Conservation (phyloP, 2,329 filamentous ascomycete genomes). For the Hypoxylon rubiginosum region DNA sequence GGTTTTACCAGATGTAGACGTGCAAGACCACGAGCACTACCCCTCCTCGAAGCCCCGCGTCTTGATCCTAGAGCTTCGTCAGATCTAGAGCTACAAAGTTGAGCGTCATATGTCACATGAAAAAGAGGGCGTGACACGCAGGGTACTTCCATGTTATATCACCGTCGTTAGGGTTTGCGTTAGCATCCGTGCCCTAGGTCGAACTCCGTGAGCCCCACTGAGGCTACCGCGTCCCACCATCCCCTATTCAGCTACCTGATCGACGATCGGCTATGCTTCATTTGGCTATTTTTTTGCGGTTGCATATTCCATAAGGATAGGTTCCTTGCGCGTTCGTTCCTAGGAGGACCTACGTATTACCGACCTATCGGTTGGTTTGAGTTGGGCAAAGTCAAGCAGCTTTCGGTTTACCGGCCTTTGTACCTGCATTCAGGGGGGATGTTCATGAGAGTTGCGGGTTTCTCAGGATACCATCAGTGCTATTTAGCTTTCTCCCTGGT, state of each 20-base stretch:
- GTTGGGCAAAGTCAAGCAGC: slow-evolving; percentile 1
- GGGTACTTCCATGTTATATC: slow-evolving; percentile 25
- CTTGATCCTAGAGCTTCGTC: neutral
- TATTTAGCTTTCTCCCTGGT: too few relatives aligned
- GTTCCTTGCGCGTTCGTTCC: neutral
- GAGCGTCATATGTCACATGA: slow-evolving; percentile 31
- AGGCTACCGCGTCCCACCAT: slow-evolving; percentile 19
- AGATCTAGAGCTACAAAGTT: slow-evolving; percentile 4
- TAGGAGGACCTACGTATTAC: slow-evolving; percentile 11
- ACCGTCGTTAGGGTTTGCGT: slow-evolving; percentile 32
- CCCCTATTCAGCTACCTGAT: slow-evolving; percentile 16
- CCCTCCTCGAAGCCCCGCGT: neutral
- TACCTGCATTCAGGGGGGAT: slow-evolving; percentile 23
- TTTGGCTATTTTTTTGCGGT: slow-evolving; percentile 11
- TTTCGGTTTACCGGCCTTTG: slow-evolving; percentile 18
- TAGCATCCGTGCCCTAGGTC: slow-evolving; percentile 25
- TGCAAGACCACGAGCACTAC: too few relatives aligned
- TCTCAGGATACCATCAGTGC: too few relatives aligned
- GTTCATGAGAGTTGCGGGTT: too few relatives aligned
- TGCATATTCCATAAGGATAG: neutral
- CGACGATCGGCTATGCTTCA: slow-evolving; percentile 18
- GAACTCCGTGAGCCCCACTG: slow-evolving; percentile 1
- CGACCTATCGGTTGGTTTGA: slow-evolving; percentile 18
- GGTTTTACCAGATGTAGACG: too few relatives aligned
- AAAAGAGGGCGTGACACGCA: slow-evolving; percentile 13